Evolutionary conservation across 306 rosid species (phyloP).

Genomic region (Cucumis sativus): DNA sequence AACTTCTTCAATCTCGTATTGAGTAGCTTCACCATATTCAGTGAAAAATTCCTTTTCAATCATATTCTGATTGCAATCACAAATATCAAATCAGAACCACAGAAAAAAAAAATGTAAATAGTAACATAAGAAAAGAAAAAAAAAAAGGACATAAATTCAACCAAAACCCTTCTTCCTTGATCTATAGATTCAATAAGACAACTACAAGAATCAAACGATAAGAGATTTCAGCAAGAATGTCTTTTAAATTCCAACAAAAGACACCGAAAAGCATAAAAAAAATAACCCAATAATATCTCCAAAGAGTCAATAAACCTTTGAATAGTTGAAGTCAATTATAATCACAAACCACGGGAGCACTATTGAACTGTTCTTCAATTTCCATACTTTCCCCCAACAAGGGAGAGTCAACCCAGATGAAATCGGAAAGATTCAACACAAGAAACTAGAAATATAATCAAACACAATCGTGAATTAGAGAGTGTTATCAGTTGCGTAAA

Average conservation of each 20-base stretch:
- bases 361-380: background rate
- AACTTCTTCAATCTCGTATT: slow-evolving; percentile 53
- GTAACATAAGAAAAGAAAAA: background rate
- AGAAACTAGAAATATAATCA: background rate
- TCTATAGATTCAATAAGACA: background rate
- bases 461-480: background rate
- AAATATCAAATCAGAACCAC: slow-evolving; percentile 12
- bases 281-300: too few relatives aligned
- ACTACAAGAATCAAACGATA: background rate
- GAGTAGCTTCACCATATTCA: slow-evolving; percentile 62
- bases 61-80: slow-evolving; percentile 35
- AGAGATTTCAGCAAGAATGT: background rate
- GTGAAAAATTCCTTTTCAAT: slow-evolving; percentile 58
- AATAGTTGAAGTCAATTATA: background rate
- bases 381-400: background rate
- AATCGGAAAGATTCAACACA: background rate
- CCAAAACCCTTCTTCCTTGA: background rate
- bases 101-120: background rate
- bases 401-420: background rate
- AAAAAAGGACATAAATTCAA: background rate
- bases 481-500: slow-evolving; percentile 1
- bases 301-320: background rate
- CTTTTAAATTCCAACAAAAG: background rate
- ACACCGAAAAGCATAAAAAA: too few relatives aligned
- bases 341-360: background rate